Evolutionary conservation across 2,329 filamentous ascomycete species (phyloP), one percentile per base, ranked within the genome.

Genomic region (Paramyrothecium roridum): DNA sequence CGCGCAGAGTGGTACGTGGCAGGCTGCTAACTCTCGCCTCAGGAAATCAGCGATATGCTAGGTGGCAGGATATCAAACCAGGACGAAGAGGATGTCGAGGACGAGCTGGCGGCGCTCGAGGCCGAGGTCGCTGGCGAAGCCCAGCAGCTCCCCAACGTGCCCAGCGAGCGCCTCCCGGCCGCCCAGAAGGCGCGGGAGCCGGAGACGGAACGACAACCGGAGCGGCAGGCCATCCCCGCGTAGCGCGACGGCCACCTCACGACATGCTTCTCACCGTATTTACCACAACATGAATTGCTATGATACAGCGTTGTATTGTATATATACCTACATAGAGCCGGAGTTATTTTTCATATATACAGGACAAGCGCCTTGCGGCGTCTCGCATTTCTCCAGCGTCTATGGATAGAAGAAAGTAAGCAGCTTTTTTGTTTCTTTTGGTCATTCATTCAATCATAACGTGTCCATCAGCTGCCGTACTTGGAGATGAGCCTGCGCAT

Each of bases 21-120:
- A 13, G 20, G 0, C 17, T 58, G 33, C 63, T 65, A 13, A 65
- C 56, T 10, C 10, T 22, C 43, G 33, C 23, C 30, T 2, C 66
- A 96, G 90, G 93, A 99, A 78, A 84, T 99, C 64, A 95, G 88
- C 74, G 91, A 96, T 51, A 90, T 97, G 83, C 84, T 99, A 3
- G 90, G 88, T 34, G 90, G 90, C 13, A 86, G 88, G 64, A 93
- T 99, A 77, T 91, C 92, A 16, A 95, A 92, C 67, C 89, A 96
- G 66, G 95, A 99, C 73, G 95, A 99, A 72, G 93, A 98, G 67
- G 95, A 97, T 67, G 95, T 99, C 34, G 95, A 99, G 70, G 93
- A 97, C 67, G 95, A 99, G 75, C 79, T 99, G 52, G 91, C 90
- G 54, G 88, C 87, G 1, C 80, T 99, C 61, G 89, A 93, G 71